Percentiles rank a stretch among this genome's conserved stretches.
These are phyloP conservation scores for Leccinum uliginosum DNA, from an alignment of 768 basidiomycete genomes.

Conservation along the genomic window DNA sequence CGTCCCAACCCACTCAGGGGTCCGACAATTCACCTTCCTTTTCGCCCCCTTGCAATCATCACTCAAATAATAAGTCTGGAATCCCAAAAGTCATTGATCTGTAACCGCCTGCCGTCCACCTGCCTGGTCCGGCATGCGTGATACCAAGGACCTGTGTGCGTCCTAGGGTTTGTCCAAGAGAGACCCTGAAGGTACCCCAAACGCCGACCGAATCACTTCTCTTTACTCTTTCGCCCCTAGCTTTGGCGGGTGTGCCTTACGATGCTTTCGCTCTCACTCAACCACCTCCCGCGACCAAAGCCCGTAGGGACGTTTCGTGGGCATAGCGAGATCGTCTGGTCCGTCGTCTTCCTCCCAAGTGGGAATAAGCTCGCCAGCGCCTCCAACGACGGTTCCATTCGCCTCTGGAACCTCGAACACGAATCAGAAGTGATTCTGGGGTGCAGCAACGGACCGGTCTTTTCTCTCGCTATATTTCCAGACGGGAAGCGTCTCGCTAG, in stretches of 20 bases:
- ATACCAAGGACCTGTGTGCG: conserved; percentile 27
- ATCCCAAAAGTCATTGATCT: conserved; percentile 30
- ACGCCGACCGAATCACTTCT: conserved; percentile 19
- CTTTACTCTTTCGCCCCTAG: conserved; percentile 23
- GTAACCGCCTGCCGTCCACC: conserved; percentile 29
- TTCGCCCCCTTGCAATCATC: conserved; percentile 21
- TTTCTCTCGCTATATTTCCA: conserved; percentile 25
- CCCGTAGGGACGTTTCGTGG: conserved; percentile 21
- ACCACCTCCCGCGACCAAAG: conserved; percentile 24
- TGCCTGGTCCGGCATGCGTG: conserved; percentile 30
- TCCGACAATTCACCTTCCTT: conserved; percentile 20
- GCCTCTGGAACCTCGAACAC: conserved; percentile 27
- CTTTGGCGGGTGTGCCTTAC: conserved; percentile 16
- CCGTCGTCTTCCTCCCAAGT: conserved; percentile 25
- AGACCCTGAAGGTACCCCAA: conserved; percentile 22
- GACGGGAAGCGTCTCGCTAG: conserved; percentile 26
- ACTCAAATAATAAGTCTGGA: conserved; percentile 28
- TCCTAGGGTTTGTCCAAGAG: conserved; percentile 28
- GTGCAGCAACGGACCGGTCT: conserved; percentile 19
- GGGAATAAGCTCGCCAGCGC: conserved; percentile 24
- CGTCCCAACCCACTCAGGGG: conserved; percentile 29
- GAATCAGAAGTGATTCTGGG: conserved; percentile 24
- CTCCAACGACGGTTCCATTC: conserved; percentile 29
- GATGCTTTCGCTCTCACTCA: conserved; percentile 30
- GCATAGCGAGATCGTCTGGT: conserved; percentile 28